These are phyloP conservation scores for Corrigiola litoralis DNA, from an alignment of 179 eudicot species.

Conservation along the genomic window DNA sequence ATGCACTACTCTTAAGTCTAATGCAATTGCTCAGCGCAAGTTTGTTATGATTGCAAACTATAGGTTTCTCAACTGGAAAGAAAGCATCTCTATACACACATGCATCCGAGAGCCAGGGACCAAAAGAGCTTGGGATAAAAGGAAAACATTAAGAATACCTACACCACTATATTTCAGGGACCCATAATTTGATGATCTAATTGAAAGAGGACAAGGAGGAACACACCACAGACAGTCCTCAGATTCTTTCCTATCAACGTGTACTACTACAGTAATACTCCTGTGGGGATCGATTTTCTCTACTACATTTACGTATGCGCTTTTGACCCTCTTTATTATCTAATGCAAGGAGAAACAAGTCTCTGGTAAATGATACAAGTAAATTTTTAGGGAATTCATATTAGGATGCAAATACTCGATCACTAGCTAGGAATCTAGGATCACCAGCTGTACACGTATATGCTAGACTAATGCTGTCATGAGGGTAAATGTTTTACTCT, in stretches of 20 bases:
- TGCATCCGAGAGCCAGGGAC: conserved; percentile 31
- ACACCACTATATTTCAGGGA: conserved; percentile 3
- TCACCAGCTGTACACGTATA: too few relatives aligned
- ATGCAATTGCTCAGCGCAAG: neutral
- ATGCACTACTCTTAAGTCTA: too few relatives aligned
- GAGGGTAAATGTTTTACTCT: too few relatives aligned
- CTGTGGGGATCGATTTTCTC: neutral
- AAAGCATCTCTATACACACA: conserved; percentile 15
- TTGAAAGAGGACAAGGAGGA: conserved; percentile 25
- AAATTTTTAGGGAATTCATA: too few relatives aligned
- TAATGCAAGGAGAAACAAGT: too few relatives aligned
- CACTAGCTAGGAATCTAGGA: too few relatives aligned
- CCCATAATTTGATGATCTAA: conserved; percentile 16
- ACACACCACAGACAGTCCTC: conserved; percentile 12
- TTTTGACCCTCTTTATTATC: too few relatives aligned
- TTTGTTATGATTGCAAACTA: too few relatives aligned
- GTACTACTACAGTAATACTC: too few relatives aligned
- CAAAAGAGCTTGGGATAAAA: conserved; percentile 18
- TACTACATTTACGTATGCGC: neutral
- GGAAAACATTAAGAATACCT: neutral
- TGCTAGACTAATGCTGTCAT: too few relatives aligned
- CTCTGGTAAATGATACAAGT: too few relatives aligned
- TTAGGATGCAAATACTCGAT: too few relatives aligned
- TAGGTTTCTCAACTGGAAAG: neutral
- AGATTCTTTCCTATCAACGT: conserved; percentile 9